Conservation (phyloP, 306 rosid genomes). For the Castanea sativa region DNA sequence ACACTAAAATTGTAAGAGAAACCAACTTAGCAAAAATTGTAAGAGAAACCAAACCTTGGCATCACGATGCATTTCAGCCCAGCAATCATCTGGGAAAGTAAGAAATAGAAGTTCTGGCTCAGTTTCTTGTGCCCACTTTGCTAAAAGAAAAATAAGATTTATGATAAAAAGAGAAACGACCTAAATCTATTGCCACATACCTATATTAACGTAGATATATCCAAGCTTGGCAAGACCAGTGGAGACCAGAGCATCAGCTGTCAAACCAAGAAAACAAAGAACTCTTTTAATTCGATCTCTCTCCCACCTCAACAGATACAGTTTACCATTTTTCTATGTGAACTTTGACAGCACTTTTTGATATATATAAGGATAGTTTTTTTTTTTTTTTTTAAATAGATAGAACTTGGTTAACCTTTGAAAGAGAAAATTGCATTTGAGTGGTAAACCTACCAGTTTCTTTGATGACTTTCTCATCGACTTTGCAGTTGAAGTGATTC, state of each 20-base stretch:
- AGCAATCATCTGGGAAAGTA: slow-evolving; percentile 75
- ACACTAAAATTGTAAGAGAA: not conserved
- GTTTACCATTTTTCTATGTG: not conserved
- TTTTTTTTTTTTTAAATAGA: too few relatives aligned
- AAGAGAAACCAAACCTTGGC: slow-evolving; percentile 33
- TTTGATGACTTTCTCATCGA: slow-evolving; percentile 62
- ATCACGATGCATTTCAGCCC: slow-evolving; percentile 87
- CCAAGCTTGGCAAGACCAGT: slow-evolving; percentile 90
- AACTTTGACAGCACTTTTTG: not conserved
- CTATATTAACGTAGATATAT: slow-evolving; percentile 80
- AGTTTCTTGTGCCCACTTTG: slow-evolving; percentile 1
- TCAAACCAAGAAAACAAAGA: slow-evolving; percentile 14
- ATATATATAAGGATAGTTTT: too few relatives aligned
- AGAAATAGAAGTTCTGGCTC: not conserved
- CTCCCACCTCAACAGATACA: not conserved
- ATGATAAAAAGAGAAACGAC: not conserved
- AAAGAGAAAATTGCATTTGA: not conserved
- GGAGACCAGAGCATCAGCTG: slow-evolving; percentile 90
- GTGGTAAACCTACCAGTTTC: slow-evolving; percentile 57
- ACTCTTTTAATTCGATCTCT: slow-evolving; percentile 1
- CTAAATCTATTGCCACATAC: slow-evolving; percentile 29
- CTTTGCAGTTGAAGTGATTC: slow-evolving; percentile 79
- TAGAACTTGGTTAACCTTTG: too few relatives aligned
- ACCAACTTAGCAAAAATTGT: not conserved
- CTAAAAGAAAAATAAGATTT: not conserved